Base-by-base conservation (phyloP, 1,284 basidiomycete species). In the Leccinum huronense region DNA sequence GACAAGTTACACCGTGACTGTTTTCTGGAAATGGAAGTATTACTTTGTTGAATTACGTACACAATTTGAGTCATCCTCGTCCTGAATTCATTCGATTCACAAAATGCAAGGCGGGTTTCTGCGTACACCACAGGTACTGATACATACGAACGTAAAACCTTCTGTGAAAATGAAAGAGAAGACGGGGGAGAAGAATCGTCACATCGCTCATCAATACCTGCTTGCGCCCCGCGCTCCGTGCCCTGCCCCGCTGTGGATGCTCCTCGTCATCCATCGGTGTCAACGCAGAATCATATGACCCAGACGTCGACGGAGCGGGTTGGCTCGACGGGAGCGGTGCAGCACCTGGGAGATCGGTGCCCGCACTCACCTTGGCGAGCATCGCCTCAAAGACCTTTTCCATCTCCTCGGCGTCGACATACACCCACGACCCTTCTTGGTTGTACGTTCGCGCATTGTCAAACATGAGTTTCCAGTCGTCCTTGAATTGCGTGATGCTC, bases 391-490 rank as follows among this genome's bases (percentile, higher is more conserved):
- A 93, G 58, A 89, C 88, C 72, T 89, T 90, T 80, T 95, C 90
- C 89, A 97, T 93, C 78, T 93, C 90, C 61, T 93, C 88, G 2
- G 97, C 95, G 68, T 98, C 95, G 68, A 93, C 84, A 79, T 95
- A 97, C 34, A 98, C 95, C 89, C 93, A 91, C 0, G 93, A 94
- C 2, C 88, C 91, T 77, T 93, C 91, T 74, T 89, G 87, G 77
- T 96, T 93, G 80, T 95, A 97, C 51, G 87, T 91, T 72, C 91
- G 86, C 5, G 97, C 96, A 74, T 99, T 99, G 75, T 86, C 84
- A 77, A 97, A 97, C 90, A 98, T 95, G 59, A 95, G 84, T 69
- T 82, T 80, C 84, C 94, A 94, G 78, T 98, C 96, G 59, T 87
- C 86, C 61, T 85, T 83, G 80, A 90, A 95, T 58, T 84, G 80